Base-by-base conservation (phyloP, 2,329 filamentous ascomycete genomes). In the Cladosporium phlei region DNA sequence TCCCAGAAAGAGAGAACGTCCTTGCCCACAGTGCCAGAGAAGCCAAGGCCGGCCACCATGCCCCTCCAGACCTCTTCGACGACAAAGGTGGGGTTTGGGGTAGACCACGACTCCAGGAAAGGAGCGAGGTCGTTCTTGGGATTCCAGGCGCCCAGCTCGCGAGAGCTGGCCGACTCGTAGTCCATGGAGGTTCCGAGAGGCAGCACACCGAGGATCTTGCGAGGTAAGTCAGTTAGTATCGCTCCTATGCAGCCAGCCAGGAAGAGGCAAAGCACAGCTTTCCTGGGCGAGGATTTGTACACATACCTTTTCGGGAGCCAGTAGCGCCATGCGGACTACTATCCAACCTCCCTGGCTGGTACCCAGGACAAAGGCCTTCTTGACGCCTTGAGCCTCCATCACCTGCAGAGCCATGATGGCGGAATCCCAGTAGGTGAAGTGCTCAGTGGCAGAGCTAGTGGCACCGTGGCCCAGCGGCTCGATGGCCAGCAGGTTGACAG, bases 331-430 rank as follows among this genome's bases (percentile, higher is more conserved):
- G 22, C 71, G 55, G 4, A 69, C 66, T 1, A 68, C 66, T 12
- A 77, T 67, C 71, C 72, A 77, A 0, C 74, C 74, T 1, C 74
- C 74, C 54, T 77, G 74, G 48, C 70, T 74, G 2, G 72, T 76
- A 1, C 74, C 73, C 25, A 74, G 57, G 1, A 64, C 68, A 52
- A 74, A 74, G 0, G 65, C 67, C 51, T 66, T 68, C 16, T 68
- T 52, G 16, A 74, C 66, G 0, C 62, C 61, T 7, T 74, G 46
- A 2, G 51, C 54, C 20, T 66, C 59, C 53, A 69, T 53, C 10
- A 67, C 65, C 49, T 66, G 61, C 19, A 68, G 27, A 43, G 60
- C 63, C 62, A 67, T 75, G 47, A 68, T 65, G 2, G 73, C 73
- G 0, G 71, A 69, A 54, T 76, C 74, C 74, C 74, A 77, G 56